These are phyloP conservation scores for Lactuca sativa DNA, from an alignment of 129 eudicot genomes.

Conservation along the genomic window DNA sequence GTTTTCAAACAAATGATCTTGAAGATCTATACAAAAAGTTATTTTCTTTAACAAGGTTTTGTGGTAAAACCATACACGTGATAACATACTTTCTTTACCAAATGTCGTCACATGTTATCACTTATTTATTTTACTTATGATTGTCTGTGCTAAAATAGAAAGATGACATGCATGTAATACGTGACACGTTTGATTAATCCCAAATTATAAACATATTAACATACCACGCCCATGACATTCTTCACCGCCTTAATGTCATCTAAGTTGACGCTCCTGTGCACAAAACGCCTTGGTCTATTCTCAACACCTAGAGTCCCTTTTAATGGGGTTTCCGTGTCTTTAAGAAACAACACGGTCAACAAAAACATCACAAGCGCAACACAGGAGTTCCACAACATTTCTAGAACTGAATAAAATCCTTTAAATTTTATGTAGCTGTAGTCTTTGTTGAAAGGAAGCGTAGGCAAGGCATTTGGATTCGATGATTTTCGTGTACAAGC, in stretches of 20 bases:
- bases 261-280: conserved; percentile 35
- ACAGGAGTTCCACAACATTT: conserved; percentile 42
- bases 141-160: too few species aligned
- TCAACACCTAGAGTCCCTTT: conserved; percentile 38
- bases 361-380: conserved; percentile 34
- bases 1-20: too few species aligned
- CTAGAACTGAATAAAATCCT: conserved; percentile 27
- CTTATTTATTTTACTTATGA: too few species aligned
- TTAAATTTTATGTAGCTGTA: conserved; percentile 27
- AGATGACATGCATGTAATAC: background rate
- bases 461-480: conserved; percentile 35
- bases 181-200: background rate
- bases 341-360: conserved; percentile 42
- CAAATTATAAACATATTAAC: background rate
- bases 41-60: too few species aligned
- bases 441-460: conserved; percentile 27
- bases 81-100: too few species aligned
- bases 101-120: too few species aligned
- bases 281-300: conserved; percentile 42
- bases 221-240: conserved; percentile 47
- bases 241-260: conserved; percentile 47
- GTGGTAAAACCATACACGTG: too few species aligned
- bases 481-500: conserved; percentile 40
- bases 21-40: too few species aligned
- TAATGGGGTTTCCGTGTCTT: conserved; percentile 45